Conservation (phyloP, 768 basidiomycete genomes). For the Naganishia kalamii region DNA sequence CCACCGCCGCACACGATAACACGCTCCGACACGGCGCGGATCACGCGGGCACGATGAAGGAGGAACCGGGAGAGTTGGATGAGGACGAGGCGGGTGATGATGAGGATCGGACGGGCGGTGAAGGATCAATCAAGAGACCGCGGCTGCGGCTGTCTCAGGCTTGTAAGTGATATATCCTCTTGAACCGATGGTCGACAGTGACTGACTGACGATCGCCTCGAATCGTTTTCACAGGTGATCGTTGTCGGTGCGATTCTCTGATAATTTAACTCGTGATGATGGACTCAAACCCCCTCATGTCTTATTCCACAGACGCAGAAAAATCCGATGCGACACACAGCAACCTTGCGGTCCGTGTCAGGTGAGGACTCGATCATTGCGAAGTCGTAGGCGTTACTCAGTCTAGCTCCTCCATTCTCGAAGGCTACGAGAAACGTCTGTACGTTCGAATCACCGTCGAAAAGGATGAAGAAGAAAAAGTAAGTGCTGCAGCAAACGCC, state of each 20-base stretch:
- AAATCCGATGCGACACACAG: slow-evolving; percentile 42
- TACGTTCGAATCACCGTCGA: slow-evolving; percentile 46
- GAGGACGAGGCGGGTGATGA: slow-evolving; percentile 3
- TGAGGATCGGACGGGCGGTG: slow-evolving; percentile 13
- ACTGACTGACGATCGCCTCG: not conserved
- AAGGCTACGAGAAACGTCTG: slow-evolving; percentile 33
- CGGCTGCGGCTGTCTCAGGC: slow-evolving; percentile 25
- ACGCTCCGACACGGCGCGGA: too few relatives aligned
- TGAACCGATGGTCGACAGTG: not conserved
- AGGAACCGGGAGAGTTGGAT: not conserved
- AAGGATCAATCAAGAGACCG: slow-evolving; percentile 23
- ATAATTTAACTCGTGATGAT: not conserved
- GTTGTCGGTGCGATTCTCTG: slow-evolving; percentile 25
- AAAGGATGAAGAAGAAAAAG: slow-evolving; percentile 25
- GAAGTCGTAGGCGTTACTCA: not conserved
- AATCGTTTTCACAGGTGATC: slow-evolving; percentile 13
- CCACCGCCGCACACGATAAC: too few relatives aligned
- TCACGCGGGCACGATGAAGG: too few relatives aligned
- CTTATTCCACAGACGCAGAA: not conserved
- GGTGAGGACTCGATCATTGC: not conserved
- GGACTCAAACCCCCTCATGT: not conserved
- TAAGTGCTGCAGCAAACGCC: not conserved
- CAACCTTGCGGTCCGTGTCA: slow-evolving; percentile 45
- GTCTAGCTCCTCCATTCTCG: not conserved
- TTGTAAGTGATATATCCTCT: slow-evolving; percentile 10